These are phyloP conservation scores for Populus alba DNA, from an alignment of 345 rosid species.

Conservation along the genomic window DNA sequence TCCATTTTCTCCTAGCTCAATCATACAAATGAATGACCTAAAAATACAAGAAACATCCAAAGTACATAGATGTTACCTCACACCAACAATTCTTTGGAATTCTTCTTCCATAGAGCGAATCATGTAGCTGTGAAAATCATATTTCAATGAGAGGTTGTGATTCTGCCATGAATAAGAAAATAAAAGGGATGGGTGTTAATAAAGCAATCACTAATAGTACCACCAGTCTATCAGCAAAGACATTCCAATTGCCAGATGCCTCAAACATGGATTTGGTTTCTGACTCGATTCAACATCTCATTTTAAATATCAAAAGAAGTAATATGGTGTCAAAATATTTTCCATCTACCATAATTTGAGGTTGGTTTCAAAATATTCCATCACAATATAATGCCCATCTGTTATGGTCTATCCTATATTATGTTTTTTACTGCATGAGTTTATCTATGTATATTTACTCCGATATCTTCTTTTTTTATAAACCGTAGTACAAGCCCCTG, in stretches of 20 bases:
- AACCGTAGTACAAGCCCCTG: neutral
- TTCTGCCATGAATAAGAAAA: slow-evolving; percentile 52
- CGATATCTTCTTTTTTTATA: neutral
- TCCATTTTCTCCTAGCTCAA: slow-evolving; percentile 1
- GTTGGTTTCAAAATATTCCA: too few species aligned
- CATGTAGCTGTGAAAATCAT: slow-evolving; percentile 96
- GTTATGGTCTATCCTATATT: too few species aligned
- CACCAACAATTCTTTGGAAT: slow-evolving; percentile 89
- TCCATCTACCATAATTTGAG: too few species aligned
- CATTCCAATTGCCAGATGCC: too few species aligned
- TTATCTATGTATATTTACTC: too few species aligned
- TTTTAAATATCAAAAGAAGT: too few species aligned
- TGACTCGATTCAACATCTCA: too few species aligned
- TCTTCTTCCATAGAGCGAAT: slow-evolving; percentile 99
- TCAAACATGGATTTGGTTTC: too few species aligned
- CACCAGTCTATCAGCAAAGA: neutral
- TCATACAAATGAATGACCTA: neutral
- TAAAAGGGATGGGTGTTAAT: slow-evolving; percentile 12
- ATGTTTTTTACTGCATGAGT: too few species aligned
- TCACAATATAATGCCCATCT: too few species aligned
- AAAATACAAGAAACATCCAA: neutral
- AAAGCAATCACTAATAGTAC: neutral
- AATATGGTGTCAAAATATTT: too few species aligned
- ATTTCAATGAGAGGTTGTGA: slow-evolving; percentile 64
- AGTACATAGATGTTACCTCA: slow-evolving; percentile 47